Base-by-base conservation (phyloP, 1,139 yeast species). In the Blastobotrys capitulatus region DNA sequence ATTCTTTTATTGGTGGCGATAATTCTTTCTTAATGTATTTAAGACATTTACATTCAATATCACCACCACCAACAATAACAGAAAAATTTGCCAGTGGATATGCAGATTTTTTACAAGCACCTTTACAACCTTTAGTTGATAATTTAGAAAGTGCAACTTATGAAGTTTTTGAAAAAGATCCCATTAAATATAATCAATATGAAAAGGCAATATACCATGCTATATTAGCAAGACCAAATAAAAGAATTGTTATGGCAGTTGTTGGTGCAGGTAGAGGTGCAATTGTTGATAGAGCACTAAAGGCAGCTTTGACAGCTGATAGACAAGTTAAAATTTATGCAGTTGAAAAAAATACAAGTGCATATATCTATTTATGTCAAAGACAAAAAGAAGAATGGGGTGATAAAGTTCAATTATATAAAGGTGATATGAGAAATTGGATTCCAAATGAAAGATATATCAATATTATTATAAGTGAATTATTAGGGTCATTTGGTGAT, bases 221-320 rank as follows among this genome's bases (percentile, higher is more conserved):
- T 0, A 55, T 86, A 9, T 55, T 60, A n/a, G 79, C 76, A 51
- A 50, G 60, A 27, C 57, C 56, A 12, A 50, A 54, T 16, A 51
- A 56, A 37, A 50, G 56, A n/a, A 53, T 59, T 16, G 49, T 61
- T 2, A 67, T 87, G 4, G 74, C 87, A 7, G 75, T 89, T 1
- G 82, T 84, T 3, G 97, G 97, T 0, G 95, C 96, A 0, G 97
- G 97, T 0, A 69, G 87, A 47, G 97, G 97, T 0, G 89, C 92
- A 1, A 66, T 88, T 36, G 80, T 87, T 1, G 82, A 82, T 44
- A 66, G 74, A 20, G 69, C 78, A 0, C 66, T 75, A 46, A 63
- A 68, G 19, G 79, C 80, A 1, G 66, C 79, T 6, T 58, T 63
- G 10, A 61, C 66, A 54, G 54, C 69, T 34, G 57, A 63, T 55